These are phyloP conservation scores for Lenwebbia sp. DNA, from an alignment of 345 rosid species.

Conservation along the genomic window DNA sequence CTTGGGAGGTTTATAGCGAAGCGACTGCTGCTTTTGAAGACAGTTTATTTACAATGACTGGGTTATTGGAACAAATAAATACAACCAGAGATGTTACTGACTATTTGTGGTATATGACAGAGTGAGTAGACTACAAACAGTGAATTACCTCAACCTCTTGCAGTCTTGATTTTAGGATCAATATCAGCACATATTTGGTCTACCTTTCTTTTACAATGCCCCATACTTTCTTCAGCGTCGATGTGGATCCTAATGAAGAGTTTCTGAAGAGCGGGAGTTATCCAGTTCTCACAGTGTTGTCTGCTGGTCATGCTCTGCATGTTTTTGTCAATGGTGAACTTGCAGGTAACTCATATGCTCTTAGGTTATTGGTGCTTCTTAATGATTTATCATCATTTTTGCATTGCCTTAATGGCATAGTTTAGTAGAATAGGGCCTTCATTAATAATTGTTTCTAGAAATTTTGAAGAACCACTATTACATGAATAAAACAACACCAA, in stretches of 20 bases:
- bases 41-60: constrained; percentile 58
- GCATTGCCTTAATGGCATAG: background rate
- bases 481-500: background rate
- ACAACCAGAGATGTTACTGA: constrained; percentile 82
- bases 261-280: constrained; percentile 43
- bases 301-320: constrained; percentile 97
- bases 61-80: constrained; percentile 96
- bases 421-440: background rate
- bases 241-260: constrained; percentile 38
- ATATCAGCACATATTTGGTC: background rate
- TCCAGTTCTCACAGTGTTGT: constrained; percentile 54
- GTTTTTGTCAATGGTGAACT: constrained; percentile 79
- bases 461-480: background rate
- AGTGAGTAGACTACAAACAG: constrained; percentile 45
- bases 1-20: constrained; percentile 91
- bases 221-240: constrained; percentile 17
- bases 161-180: background rate
- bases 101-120: constrained; percentile 96
- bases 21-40: constrained; percentile 49
- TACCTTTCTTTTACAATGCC: background rate
- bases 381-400: background rate
- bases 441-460: background rate
- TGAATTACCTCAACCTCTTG: background rate
- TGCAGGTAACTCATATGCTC: constrained; percentile 35
- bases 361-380: background rate